phyloP scores from a whole-genome alignment of 768 basidiomycete species.

The Calocybe indica region DNA sequence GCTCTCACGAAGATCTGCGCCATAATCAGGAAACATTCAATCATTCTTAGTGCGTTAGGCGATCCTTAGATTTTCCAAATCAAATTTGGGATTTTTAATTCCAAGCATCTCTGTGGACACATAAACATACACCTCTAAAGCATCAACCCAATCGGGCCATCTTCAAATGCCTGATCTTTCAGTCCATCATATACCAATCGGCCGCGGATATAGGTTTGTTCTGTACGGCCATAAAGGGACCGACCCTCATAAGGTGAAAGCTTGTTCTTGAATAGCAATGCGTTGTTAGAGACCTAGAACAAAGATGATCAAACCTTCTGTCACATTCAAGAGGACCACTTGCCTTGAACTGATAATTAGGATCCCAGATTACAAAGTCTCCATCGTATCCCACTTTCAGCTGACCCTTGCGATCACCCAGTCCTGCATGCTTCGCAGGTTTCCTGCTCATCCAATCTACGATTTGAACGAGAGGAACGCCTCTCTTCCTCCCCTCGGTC shows the following conservation, averaged over 20 bases:
- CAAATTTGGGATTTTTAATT: too few relatives aligned
- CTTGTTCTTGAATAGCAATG: conserved; percentile 89
- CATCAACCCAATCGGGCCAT: too few relatives aligned
- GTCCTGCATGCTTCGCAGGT: conserved; percentile 77
- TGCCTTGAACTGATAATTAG: conserved; percentile 43
- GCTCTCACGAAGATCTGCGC: too few relatives aligned
- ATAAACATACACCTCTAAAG: too few relatives aligned
- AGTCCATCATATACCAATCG: conserved; percentile 49
- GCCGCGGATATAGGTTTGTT: conserved; percentile 79
- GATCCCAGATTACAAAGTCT: conserved; percentile 85
- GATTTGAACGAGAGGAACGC: conserved; percentile 53
- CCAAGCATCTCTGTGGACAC: too few relatives aligned
- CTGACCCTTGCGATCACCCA: conserved; percentile 65
- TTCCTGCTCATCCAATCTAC: conserved; percentile 70
- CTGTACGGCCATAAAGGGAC: conserved; percentile 62
- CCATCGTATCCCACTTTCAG: conserved; percentile 74
- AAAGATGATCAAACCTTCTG: not conserved
- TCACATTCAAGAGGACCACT: conserved; percentile 4
- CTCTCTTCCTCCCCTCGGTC: conserved; percentile 70
- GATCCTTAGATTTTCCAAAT: too few relatives aligned
- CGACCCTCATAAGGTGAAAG: conserved; percentile 84
- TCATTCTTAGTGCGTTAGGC: too few relatives aligned
- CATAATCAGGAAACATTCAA: too few relatives aligned
- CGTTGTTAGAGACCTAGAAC: conserved; percentile 63
- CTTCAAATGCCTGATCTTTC: too few relatives aligned